Percentiles rank a stretch among this genome's conserved stretches.
Conservation (phyloP, 768 basidiomycete genomes). For the Psilocybe azurescens region DNA sequence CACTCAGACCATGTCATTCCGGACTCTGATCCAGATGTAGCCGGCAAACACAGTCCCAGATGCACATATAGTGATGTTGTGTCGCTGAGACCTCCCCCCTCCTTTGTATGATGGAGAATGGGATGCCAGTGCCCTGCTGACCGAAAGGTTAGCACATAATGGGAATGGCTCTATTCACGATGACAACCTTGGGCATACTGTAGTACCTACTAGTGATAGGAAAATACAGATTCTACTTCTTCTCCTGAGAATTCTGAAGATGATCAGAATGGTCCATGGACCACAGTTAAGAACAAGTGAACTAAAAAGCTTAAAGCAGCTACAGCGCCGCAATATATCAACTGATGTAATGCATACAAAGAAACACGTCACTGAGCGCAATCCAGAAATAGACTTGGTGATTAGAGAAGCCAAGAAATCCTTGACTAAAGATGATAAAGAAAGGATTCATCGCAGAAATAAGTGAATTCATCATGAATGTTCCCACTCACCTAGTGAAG, state of each 20-base stretch:
- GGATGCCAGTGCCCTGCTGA: background rate
- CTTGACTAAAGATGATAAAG: too few relatives aligned
- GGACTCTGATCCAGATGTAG: background rate
- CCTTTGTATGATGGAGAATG: background rate
- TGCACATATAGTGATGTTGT: conserved; percentile 13
- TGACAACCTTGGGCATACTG: background rate
- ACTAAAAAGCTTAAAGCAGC: background rate
- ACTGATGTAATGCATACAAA: background rate
- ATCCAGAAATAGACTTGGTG: too few relatives aligned
- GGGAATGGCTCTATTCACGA: too few relatives aligned
- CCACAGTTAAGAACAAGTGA: background rate
- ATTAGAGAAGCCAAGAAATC: too few relatives aligned
- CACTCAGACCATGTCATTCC: too few relatives aligned
- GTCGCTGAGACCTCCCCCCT: conserved; percentile 8
- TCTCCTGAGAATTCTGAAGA: background rate
- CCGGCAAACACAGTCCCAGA: too few relatives aligned
- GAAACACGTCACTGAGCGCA: too few relatives aligned
- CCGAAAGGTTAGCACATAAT: background rate
- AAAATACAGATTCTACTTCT: background rate
- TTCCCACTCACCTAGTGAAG: too few relatives aligned
- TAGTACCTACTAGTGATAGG: background rate
- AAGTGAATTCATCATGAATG: too few relatives aligned
- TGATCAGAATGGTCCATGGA: background rate
- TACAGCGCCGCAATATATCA: background rate
- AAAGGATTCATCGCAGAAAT: too few relatives aligned